These are phyloP conservation scores for Phytophthora podocarpi DNA, from an alignment of 352 stramenopile species.

Conservation along the genomic window DNA sequence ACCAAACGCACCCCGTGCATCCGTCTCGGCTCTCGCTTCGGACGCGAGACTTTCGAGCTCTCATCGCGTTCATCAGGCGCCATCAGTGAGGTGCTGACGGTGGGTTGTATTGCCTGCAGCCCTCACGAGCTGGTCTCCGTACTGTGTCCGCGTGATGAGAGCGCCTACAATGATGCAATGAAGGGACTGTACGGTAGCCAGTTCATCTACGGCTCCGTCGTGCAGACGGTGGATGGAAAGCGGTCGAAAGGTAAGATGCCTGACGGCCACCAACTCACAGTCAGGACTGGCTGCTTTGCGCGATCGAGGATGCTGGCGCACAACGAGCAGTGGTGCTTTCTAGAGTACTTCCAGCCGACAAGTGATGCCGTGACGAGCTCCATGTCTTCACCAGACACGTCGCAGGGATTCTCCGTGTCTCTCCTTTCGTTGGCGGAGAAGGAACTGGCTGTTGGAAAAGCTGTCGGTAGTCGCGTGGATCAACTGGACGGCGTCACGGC, in stretches of 20 bases:
- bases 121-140: conserved; percentile 33
- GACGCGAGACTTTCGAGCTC: conserved; percentile 22
- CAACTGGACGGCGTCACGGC: conserved; percentile 46
- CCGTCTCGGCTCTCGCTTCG: conserved; percentile 10
- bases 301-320: conserved; percentile 37
- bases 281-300: conserved; percentile 50
- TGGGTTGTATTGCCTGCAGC: conserved; percentile 37
- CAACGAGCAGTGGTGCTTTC: conserved; percentile 59
- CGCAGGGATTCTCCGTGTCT: conserved; percentile 37
- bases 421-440: conserved; percentile 33
- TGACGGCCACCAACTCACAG: conserved; percentile 33
- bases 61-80: conserved; percentile 18
- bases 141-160: conserved; percentile 31
- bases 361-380: conserved; percentile 3
- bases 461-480: conserved; percentile 36
- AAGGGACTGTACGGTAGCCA: conserved; percentile 40
- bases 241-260: conserved; percentile 6
- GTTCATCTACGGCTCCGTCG: conserved; percentile 58
- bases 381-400: neutral
- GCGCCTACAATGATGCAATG: conserved; percentile 44
- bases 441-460: conserved; percentile 42
- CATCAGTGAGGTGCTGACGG: conserved; percentile 27
- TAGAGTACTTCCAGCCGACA: conserved; percentile 46
- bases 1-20: conserved; percentile 17
- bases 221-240: conserved; percentile 29